Evolutionary conservation across 1,139 yeast species (phyloP), one percentile per base, ranked within the genome.

Genomic region (Geotrichum australiense): DNA sequence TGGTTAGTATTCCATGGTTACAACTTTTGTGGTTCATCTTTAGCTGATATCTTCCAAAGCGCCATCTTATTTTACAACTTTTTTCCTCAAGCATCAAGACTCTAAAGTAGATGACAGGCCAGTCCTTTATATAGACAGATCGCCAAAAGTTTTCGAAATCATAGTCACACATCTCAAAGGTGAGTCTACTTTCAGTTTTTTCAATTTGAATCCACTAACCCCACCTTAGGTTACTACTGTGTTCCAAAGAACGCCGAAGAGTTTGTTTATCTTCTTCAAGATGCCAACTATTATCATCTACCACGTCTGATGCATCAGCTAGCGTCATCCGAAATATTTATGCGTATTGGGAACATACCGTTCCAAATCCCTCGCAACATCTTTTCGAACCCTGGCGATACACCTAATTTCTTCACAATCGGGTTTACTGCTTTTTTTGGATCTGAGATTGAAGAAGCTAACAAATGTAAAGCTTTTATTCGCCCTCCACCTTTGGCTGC

Each of bases 401-500:
- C 63, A 37, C 94, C 93, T 5, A 87, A 87, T 59, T 85, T 71
- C 59, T 83, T 87, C 62, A 73, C 84, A n/a, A 65, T 85, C 19
- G 73, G 81, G 10, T 71, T 70, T 51, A 74, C 75, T 39, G 62
- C 75, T 5, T 56, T 76, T 28, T 67, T 77, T 47, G 62, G 64
- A 8, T 79, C 77, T 47, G 70, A 74, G 61, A 59, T 82, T 10
- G 37, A 37, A 5, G 28, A 38, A 7, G 28, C 39, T 3, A 35
- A 37, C 3, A 10, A 27, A 4, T 10, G 35, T 19, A 35, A 37
- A 27, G 25, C 41, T 11, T 40, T 45, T 15, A 40, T 42, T 11
- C 65, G 95, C 26, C 96, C 96, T 1, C 94, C 95, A 3, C 84
- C 94, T 5, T 70, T 78, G 51, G 65, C 74, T 33, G 79, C 93